Percentiles rank a stretch among this genome's conserved stretches.
Evolutionary conservation across 2,329 filamentous ascomycete species (phyloP).

Genomic region (Mycosphaerella arachidis): DNA sequence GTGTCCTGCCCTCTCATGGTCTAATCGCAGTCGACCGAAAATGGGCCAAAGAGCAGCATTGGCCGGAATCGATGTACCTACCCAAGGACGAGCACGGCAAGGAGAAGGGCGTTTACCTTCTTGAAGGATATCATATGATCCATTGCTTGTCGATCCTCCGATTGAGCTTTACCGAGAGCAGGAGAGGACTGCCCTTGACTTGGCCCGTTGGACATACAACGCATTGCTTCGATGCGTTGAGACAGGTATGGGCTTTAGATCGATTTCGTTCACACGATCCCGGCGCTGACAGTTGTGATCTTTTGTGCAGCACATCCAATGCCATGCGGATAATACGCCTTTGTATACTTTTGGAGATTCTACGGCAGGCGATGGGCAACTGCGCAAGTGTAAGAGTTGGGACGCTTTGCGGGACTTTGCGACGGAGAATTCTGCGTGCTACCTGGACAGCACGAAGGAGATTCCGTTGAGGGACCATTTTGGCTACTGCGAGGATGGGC

Average conservation of each 20-base stretch:
- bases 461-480: constrained; percentile 3
- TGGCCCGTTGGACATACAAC: constrained; percentile 3
- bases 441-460: background rate
- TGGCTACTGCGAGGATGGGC: background rate
- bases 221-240: constrained; percentile 19
- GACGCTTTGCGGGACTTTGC: constrained; percentile 16
- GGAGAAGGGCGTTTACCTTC: constrained; percentile 8
- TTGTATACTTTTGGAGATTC: constrained; percentile 5
- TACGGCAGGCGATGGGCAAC: constrained; percentile 10
- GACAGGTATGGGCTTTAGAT: background rate
- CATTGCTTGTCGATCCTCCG: constrained; percentile 10
- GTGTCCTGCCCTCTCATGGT: constrained; percentile 12
- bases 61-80: constrained; percentile 10
- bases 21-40: constrained; percentile 11
- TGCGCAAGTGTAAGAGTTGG: constrained; percentile 17
- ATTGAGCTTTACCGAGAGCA: background rate
- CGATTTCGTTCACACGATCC: background rate
- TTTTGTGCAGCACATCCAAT: constrained; percentile 1
- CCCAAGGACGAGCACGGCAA: background rate
- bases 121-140: constrained; percentile 18
- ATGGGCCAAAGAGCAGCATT: constrained; percentile 4
- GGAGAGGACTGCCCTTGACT: background rate
- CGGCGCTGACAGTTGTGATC: constrained; percentile 3
- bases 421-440: constrained; percentile 15
- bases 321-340: constrained; percentile 7